Percentiles rank a stretch among this genome's conserved stretches.
Evolutionary conservation across 345 rosid species (phyloP).

Genomic region (Eucalyptus leucophloia): DNA sequence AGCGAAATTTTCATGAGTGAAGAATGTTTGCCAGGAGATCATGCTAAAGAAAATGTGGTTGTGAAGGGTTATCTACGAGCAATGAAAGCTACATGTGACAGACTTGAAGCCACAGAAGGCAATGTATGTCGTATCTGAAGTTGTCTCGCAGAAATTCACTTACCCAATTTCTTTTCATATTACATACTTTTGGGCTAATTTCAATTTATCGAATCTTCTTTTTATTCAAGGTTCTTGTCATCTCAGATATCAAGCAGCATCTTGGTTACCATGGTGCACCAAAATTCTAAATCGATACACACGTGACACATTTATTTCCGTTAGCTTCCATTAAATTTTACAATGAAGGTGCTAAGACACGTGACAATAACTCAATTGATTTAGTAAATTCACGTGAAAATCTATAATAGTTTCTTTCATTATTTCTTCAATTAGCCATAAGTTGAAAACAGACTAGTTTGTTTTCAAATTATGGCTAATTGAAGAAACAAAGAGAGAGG

Average conservation of each 20-base stretch:
- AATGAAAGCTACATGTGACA: slow-evolving; percentile 71
- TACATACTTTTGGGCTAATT: slow-evolving; percentile 10
- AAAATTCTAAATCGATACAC: too few species aligned
- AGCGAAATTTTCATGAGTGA: slow-evolving; percentile 16
- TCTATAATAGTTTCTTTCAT: too few species aligned
- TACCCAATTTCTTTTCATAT: not conserved
- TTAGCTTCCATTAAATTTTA: too few species aligned
- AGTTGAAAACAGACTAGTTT: too few species aligned
- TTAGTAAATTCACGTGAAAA: too few species aligned
- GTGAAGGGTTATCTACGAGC: slow-evolving; percentile 74
- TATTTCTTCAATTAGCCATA: too few species aligned
- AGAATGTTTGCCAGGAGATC: slow-evolving; percentile 19
- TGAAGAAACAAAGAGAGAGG: too few species aligned
- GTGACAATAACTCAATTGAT: too few species aligned
- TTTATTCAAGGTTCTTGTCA: slow-evolving; percentile 64
- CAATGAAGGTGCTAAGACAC: too few species aligned
- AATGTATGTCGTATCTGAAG: slow-evolving; percentile 34
- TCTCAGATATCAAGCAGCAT: slow-evolving; percentile 71
- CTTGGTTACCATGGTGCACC: slow-evolving; percentile 60
- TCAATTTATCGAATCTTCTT: not conserved
- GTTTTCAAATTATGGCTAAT: too few species aligned
- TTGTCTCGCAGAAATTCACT: not conserved
- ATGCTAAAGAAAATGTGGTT: slow-evolving; percentile 40
- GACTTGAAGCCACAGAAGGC: slow-evolving; percentile 63
- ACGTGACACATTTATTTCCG: too few species aligned